These are phyloP conservation scores for Chiua virens DNA, from an alignment of 768 basidiomycete genomes.

Conservation along the genomic window DNA sequence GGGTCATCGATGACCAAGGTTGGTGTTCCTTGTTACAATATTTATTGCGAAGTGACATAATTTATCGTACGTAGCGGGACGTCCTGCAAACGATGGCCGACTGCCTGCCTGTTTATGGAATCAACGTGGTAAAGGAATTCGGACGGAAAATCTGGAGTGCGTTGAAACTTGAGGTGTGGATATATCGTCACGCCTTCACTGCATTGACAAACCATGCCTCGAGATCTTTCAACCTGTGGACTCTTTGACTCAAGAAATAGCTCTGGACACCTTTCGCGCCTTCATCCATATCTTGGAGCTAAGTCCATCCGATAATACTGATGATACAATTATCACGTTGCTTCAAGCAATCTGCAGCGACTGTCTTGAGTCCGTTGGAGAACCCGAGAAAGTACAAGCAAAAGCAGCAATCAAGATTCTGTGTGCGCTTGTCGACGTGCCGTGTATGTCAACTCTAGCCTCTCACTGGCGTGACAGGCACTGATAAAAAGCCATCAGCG, in stretches of 20 bases:
- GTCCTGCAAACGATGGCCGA: constrained; percentile 73
- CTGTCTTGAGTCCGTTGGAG: constrained; percentile 74
- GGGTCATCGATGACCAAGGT: constrained; percentile 85
- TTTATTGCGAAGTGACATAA: background rate
- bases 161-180: constrained; percentile 79
- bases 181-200: background rate
- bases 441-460: constrained; percentile 52
- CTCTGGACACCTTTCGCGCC: constrained; percentile 66
- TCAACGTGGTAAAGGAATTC: constrained; percentile 53
- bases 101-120: constrained; percentile 86
- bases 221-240: constrained; percentile 96
- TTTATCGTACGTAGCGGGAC: constrained; percentile 62
- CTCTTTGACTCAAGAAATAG: constrained; percentile 65
- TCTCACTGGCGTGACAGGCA: background rate
- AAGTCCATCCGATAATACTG: constrained; percentile 36
- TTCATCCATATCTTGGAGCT: constrained; percentile 77
- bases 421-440: constrained; percentile 72
- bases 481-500: constrained; percentile 42
- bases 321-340: constrained; percentile 48
- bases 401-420: constrained; percentile 84
- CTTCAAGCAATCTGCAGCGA: constrained; percentile 78
- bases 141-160: constrained; percentile 87
- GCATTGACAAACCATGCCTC: background rate
- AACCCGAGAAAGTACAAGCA: constrained; percentile 94
- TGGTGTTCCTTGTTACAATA: background rate